These are phyloP conservation scores for Mycena indigotica DNA, from an alignment of 768 basidiomycete species.

Conservation along the genomic window DNA sequence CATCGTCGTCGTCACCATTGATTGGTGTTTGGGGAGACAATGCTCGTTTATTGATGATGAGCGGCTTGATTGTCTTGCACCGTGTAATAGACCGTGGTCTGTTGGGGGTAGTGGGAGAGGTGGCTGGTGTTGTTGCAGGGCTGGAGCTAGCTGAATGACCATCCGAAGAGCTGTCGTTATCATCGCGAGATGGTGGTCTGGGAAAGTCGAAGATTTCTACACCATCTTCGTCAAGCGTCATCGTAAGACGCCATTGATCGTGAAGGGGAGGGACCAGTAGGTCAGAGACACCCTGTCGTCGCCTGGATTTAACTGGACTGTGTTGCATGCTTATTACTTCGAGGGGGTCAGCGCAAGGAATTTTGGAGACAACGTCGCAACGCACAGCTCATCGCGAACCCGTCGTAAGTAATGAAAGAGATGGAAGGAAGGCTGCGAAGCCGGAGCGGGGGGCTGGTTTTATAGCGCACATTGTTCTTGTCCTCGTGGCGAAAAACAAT, in stretches of 20 bases:
- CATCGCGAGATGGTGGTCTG: background rate
- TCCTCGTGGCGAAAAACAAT: background rate
- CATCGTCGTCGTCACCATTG: background rate
- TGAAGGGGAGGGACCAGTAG: background rate
- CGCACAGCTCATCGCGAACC: background rate
- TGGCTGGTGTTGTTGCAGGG: background rate
- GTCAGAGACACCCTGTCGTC: background rate
- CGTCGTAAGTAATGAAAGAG: background rate
- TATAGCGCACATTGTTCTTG: background rate
- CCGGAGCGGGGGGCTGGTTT: background rate
- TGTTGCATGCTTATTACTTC: background rate
- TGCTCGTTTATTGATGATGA: background rate
- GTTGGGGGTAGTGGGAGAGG: background rate
- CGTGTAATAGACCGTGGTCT: background rate
- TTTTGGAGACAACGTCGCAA: background rate
- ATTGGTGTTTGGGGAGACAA: background rate
- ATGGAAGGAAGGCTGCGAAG: background rate
- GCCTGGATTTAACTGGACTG: background rate
- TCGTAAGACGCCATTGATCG: background rate
- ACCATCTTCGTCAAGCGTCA: background rate
- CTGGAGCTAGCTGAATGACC: background rate
- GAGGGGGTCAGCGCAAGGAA: no score
- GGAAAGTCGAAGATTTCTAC: conserved; percentile 1
- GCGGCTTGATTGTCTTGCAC: conserved; percentile 3
- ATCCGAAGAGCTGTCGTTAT: background rate